phyloP scores from a whole-genome alignment of 225 moss, liverwort and hornwort genomes.

The Physcomitrellopsis africana region DNA sequence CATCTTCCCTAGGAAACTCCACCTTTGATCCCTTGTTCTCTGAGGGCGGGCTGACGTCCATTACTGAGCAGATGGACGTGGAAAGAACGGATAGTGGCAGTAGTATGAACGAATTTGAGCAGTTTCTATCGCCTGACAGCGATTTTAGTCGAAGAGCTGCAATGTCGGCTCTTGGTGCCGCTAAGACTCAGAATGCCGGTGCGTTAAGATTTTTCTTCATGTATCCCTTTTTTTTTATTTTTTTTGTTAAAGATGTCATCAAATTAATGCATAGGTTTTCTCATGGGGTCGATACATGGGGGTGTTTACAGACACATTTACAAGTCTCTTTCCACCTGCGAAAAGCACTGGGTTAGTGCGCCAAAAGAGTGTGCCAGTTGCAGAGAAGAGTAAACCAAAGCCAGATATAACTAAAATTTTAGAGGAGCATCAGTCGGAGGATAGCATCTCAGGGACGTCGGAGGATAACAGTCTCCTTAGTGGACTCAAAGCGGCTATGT shows the following conservation, averaged over 20 bases:
- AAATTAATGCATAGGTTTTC: neutral
- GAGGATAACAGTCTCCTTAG: conserved; percentile 46
- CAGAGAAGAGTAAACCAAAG: conserved; percentile 29
- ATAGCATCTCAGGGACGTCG: conserved; percentile 60
- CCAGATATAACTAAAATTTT: conserved; percentile 28
- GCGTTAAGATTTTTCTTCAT: neutral
- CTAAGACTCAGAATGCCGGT: conserved; percentile 46
- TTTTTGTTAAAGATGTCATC: too few species aligned
- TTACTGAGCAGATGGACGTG: conserved; percentile 55
- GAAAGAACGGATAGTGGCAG: conserved; percentile 46
- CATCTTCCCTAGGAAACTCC: conserved; percentile 26
- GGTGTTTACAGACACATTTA: conserved; percentile 42
- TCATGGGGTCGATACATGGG: neutral
- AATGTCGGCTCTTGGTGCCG: conserved; percentile 37
- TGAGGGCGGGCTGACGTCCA: conserved; percentile 47
- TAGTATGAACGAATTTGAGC: conserved; percentile 54
- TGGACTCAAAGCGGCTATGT: conserved; percentile 43
- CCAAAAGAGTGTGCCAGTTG: conserved; percentile 50
- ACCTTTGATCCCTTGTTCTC: conserved; percentile 39
- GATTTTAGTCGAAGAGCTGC: conserved; percentile 58
- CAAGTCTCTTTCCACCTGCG: conserved; percentile 37
- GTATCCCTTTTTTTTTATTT: too few species aligned
- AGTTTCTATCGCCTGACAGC: conserved; percentile 53
- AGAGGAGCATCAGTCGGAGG: conserved; percentile 55
- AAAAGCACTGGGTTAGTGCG: conserved; percentile 37